Evolutionary conservation across 495 filamentous ascomycete genomes (phyloP).

Genomic region (Viridothelium virens): DNA sequence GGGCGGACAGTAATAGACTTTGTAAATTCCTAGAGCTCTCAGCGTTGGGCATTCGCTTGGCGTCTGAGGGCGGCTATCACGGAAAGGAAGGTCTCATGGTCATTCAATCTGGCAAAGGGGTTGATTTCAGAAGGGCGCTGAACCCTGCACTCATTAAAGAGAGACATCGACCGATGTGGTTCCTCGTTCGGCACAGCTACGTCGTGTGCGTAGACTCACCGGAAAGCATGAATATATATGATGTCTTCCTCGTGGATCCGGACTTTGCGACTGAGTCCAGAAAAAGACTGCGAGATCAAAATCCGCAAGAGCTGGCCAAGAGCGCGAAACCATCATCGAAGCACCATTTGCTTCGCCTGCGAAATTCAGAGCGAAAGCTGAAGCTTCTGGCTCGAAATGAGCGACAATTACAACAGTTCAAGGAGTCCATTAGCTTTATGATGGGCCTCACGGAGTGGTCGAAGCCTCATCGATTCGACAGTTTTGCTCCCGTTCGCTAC

Average conservation of each 20-base stretch:
- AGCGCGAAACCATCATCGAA: slow-evolving; percentile 60
- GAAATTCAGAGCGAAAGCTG: slow-evolving; percentile 80
- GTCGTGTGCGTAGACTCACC: slow-evolving; percentile 96
- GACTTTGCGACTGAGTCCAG: slow-evolving; percentile 70
- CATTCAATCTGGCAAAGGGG: slow-evolving; percentile 82
- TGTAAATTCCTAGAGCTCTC: slow-evolving; percentile 96
- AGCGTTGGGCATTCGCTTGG: slow-evolving; percentile 86
- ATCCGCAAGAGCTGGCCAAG: slow-evolving; percentile 35
- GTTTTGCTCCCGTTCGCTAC: slow-evolving; percentile 83
- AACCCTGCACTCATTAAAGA: slow-evolving; percentile 66
- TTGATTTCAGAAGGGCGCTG: slow-evolving; percentile 77
- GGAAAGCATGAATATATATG: slow-evolving; percentile 97
- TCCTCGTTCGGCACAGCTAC: slow-evolving; percentile 93
- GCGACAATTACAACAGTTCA: slow-evolving; percentile 80
- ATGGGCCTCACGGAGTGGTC: slow-evolving; percentile 70
- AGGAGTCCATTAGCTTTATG: slow-evolving; percentile 86
- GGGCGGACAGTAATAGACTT: slow-evolving; percentile 87
- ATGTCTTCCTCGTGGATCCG: slow-evolving; percentile 90
- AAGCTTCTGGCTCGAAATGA: slow-evolving; percentile 91
- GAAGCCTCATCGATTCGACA: slow-evolving; percentile 75
- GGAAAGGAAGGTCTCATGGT: slow-evolving; percentile 94
- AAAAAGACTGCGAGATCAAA: slow-evolving; percentile 50
- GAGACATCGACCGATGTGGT: slow-evolving; percentile 90
- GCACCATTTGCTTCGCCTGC: slow-evolving; percentile 75
- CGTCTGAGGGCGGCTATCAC: slow-evolving; percentile 92